Conservation (phyloP, 2,329 filamentous ascomycete species). For the Chaetomiaceae sp. region DNA sequence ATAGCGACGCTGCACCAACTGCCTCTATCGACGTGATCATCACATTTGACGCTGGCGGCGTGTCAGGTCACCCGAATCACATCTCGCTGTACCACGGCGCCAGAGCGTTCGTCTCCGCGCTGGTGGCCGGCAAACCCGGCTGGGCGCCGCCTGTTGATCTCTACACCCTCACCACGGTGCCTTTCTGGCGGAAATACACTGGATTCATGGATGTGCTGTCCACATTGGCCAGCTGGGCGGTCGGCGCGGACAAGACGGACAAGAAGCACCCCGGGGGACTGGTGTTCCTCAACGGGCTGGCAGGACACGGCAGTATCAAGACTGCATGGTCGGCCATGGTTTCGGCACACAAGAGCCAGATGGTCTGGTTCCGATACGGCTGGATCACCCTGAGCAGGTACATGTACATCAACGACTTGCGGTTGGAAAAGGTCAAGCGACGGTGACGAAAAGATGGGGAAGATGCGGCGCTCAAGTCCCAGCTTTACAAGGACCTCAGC, state of each 20-base stretch:
- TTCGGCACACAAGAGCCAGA: constrained; percentile 85
- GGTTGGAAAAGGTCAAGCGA: constrained; percentile 40
- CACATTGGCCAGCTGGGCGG: constrained; percentile 57
- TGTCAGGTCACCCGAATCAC: constrained; percentile 92
- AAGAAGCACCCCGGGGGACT: constrained; percentile 48
- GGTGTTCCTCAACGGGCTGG: constrained; percentile 55
- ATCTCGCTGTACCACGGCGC: constrained; percentile 82
- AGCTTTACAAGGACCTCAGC: too few species aligned
- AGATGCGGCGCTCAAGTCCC: too few species aligned
- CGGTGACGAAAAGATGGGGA: constrained; percentile 14
- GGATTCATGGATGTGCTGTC: constrained; percentile 70
- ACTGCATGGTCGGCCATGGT: constrained; percentile 83
- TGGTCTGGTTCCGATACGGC: constrained; percentile 96
- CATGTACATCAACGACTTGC: constrained; percentile 91
- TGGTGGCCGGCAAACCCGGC: constrained; percentile 60
- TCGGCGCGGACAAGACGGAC: constrained; percentile 32
- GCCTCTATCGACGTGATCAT: constrained; percentile 73
- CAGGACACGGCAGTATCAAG: constrained; percentile 48
- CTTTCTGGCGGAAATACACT: constrained; percentile 73
- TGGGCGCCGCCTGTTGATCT: constrained; percentile 72
- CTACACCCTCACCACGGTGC: constrained; percentile 75
- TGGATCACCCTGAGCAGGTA: constrained; percentile 91
- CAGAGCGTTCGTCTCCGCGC: constrained; percentile 60
- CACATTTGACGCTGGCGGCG: constrained; percentile 79
- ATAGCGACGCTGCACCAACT: constrained; percentile 33